These are phyloP conservation scores for Plasmodium chabaudi DNA, from an alignment of 169 alveolate genomes.

Conservation along the genomic window DNA sequence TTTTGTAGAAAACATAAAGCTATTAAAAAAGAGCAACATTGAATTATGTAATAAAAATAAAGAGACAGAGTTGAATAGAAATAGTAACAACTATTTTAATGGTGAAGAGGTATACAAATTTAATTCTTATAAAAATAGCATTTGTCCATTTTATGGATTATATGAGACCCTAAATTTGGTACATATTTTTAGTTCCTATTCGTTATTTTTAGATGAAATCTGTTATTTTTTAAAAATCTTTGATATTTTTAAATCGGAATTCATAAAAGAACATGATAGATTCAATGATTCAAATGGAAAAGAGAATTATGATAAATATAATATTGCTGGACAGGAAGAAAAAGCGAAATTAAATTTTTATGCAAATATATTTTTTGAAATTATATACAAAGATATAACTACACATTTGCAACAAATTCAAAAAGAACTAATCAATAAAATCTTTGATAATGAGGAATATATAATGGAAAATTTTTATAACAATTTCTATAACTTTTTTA, in stretches of 20 bases:
- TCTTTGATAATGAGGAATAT: conserved; percentile 1
- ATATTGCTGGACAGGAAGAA: not conserved
- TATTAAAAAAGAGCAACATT: conserved; percentile 6
- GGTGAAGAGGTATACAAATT: conserved; percentile 21
- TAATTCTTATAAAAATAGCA: conserved; percentile 14
- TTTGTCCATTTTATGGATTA: conserved; percentile 51
- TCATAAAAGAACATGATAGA: conserved; percentile 40
- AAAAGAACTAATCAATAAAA: conserved; percentile 28
- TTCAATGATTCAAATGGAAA: conserved; percentile 5
- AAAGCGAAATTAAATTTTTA: conserved; percentile 12
- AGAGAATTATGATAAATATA: not conserved
- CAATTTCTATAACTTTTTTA: conserved; percentile 15
- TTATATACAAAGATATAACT: conserved; percentile 66
- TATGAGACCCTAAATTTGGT: conserved; percentile 30
- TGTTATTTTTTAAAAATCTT: conserved; percentile 27
- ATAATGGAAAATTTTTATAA: conserved; percentile 36
- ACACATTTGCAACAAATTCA: conserved; percentile 37
- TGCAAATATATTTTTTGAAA: conserved; percentile 68
- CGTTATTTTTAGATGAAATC: conserved; percentile 39
- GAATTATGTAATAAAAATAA: not conserved
- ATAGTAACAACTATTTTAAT: not conserved
- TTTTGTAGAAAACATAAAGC: conserved; percentile 34
- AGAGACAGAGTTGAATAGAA: not conserved
- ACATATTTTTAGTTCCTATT: conserved; percentile 18
- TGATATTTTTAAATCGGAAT: conserved; percentile 56